Conservation (phyloP, 345 rosid genomes). For the Pugionium cornutum region DNA sequence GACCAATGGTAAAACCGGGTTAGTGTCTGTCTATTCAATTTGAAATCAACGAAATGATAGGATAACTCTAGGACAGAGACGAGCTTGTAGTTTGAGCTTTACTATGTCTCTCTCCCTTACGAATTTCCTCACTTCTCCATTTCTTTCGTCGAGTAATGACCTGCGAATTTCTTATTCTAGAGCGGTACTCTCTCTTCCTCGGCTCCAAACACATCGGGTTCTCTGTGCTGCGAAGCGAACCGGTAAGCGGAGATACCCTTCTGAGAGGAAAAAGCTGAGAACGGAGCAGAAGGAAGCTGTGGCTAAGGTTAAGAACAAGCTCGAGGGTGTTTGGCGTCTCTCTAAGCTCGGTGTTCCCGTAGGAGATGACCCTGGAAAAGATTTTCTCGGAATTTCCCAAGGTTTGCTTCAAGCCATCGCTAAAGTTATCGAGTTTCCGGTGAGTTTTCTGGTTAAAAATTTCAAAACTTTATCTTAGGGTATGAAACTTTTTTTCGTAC, state of each 20-base stretch:
- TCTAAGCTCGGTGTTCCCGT: slow-evolving; percentile 76
- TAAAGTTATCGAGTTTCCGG: slow-evolving; percentile 81
- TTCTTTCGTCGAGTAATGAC: slow-evolving; percentile 27
- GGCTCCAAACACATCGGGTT: slow-evolving; percentile 37
- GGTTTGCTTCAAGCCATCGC: slow-evolving; percentile 80
- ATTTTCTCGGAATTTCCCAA: slow-evolving; percentile 59
- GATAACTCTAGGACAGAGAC: slow-evolving; percentile 34
- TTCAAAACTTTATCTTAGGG: slow-evolving; percentile 12
- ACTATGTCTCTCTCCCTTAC: slow-evolving; percentile 41
- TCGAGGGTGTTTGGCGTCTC: slow-evolving; percentile 83
- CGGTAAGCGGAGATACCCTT: slow-evolving; percentile 88
- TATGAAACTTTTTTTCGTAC: background rate
- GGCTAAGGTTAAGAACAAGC: slow-evolving; percentile 55
- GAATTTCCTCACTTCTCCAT: slow-evolving; percentile 32
- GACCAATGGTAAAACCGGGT: slow-evolving; percentile 20
- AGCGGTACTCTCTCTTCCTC: slow-evolving; percentile 25
- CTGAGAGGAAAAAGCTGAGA: slow-evolving; percentile 87
- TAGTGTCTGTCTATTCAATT: slow-evolving; percentile 8
- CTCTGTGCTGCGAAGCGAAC: slow-evolving; percentile 68
- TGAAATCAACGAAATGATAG: background rate
- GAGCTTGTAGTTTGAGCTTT: background rate
- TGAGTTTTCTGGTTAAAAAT: slow-evolving; percentile 30
- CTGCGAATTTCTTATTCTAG: slow-evolving; percentile 28
- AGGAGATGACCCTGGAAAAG: slow-evolving; percentile 83
- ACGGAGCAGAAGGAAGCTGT: slow-evolving; percentile 56